These are phyloP conservation scores for Phytophthora hybrid DNA, from an alignment of 352 stramenopile genomes.

Conservation along the genomic window DNA sequence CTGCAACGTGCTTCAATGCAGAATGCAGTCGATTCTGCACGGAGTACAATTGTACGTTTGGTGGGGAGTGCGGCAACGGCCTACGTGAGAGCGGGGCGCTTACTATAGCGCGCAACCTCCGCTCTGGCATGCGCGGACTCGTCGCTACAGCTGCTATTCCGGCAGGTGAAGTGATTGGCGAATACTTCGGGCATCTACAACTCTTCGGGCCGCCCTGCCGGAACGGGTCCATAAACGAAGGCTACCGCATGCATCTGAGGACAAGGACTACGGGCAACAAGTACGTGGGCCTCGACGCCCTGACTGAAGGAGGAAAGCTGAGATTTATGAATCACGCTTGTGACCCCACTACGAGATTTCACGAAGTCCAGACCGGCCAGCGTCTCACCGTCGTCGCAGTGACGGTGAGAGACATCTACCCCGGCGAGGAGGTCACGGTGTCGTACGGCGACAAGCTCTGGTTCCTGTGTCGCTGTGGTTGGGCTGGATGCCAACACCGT, in stretches of 20 bases:
- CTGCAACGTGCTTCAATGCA: not conserved
- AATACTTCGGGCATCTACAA: not conserved
- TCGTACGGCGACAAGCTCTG: not conserved
- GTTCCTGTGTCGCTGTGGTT: slow-evolving; percentile 2
- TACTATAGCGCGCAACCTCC: not conserved
- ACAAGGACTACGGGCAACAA: not conserved
- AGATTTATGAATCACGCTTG: not conserved
- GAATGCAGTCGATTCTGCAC: slow-evolving; percentile 1
- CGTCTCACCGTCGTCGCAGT: no score
- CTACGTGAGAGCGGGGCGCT: not conserved
- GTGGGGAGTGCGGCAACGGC: not conserved
- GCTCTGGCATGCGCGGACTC: not conserved
- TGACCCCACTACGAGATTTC: not conserved
- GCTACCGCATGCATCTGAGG: not conserved
- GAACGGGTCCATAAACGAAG: not conserved
- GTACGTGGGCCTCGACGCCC: not conserved
- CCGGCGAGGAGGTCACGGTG: not conserved
- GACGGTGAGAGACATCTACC: not conserved
- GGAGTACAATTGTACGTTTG: not conserved
- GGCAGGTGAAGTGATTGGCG: not conserved
- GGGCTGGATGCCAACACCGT: not conserved
- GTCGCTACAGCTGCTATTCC: not conserved
- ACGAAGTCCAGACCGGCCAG: no score
- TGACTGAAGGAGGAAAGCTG: not conserved
- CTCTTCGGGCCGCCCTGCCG: not conserved